A percentile compares a stretch with the other conserved stretches of the same genome.
phyloP scores from a whole-genome alignment of 495 filamentous ascomycete genomes.

The Entonaema liquescens region DNA sequence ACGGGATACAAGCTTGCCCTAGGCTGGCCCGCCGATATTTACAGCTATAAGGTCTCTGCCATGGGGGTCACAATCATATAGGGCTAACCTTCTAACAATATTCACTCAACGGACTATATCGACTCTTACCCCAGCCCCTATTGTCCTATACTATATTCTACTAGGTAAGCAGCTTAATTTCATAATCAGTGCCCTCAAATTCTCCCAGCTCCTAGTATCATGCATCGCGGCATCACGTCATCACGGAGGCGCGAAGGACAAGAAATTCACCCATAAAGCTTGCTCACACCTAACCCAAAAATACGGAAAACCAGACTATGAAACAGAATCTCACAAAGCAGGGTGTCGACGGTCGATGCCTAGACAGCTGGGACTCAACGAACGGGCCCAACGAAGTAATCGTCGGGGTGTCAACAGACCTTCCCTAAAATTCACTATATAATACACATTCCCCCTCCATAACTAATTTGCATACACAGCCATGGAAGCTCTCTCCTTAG shows the following conservation, averaged over 20 bases:
- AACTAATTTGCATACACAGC: background rate
- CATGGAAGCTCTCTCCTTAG: background rate
- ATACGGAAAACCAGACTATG: background rate
- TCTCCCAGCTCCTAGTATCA: background rate
- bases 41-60: background rate
- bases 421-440: background rate
- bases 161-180: background rate
- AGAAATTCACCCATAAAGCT: background rate
- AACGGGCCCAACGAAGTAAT: background rate
- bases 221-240: background rate
- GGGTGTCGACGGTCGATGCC: background rate
- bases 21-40: background rate
- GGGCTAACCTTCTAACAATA: background rate
- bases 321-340: background rate
- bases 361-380: background rate
- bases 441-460: background rate
- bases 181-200: background rate
- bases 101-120: background rate
- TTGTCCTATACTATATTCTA: background rate
- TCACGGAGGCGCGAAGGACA: too few relatives aligned
- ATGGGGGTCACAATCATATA: background rate
- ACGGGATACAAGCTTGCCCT: background rate
- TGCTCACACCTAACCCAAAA: background rate
- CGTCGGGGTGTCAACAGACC: background rate
- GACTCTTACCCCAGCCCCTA: background rate